Evolutionary conservation across 768 basidiomycete genomes (phyloP), one percentile per base, ranked within the genome.

Genomic region (Thelephora ganbajun): DNA sequence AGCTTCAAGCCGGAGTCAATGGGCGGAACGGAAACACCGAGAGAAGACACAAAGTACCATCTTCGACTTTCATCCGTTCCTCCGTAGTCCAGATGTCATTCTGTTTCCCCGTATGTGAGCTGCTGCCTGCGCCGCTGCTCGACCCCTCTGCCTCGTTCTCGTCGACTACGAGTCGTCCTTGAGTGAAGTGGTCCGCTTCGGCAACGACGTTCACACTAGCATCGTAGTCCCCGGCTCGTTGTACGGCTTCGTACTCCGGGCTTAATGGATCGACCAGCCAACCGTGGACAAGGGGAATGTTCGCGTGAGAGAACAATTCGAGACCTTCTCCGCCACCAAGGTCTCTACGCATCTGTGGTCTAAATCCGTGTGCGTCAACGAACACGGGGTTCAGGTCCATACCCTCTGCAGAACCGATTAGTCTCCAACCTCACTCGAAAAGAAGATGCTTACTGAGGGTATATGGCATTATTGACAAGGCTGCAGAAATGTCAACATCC

Each of bases 321-420:
- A 96, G 74, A 57, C 88, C 92, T 1, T 86, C 89, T 0, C 77
- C 77, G 23, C 71, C 70, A 1, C 73, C 75, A 39, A 20, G 37
- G 7, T 68, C 67, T 9, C 26, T 30, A 30, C 26, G 26, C 9
- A 30, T 30, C 0, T 63, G 64, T 1, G 87, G 83, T 11, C 75
- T 69, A 59, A 93, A 92, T 0, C 77, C 72, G 2, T 73, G 74
- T 6, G 79, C 58, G 0, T 73, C 73, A 0, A 80, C 83, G 60
- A 96, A 96, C 0, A 79, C 62, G 1, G 91, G 88, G 55, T 96
- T 91, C 41, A 96, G 68, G 58, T 92, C 84, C 71, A 96, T 84
- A 11, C 92, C 92, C 71, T 77, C 83, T 88, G 48, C 7, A 35
- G 12, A 14, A 46, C 19, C 14, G 7, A 9, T 13, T 4, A 22